These are phyloP conservation scores for Abrus pulchellus DNA, from an alignment of 306 rosid species.

Conservation along the genomic window DNA sequence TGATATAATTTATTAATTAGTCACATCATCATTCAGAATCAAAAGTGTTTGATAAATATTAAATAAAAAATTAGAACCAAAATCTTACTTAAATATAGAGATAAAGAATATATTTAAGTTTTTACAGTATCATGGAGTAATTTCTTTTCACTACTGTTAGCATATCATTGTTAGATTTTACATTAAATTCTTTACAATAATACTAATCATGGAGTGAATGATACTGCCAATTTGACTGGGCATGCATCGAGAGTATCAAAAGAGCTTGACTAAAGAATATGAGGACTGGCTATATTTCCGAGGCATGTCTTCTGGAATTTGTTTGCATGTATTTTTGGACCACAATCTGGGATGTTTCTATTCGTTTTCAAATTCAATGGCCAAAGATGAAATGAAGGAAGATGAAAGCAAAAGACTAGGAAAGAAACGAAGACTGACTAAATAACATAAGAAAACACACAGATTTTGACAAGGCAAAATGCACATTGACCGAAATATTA, in stretches of 20 bases:
- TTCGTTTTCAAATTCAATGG: constrained; percentile 1
- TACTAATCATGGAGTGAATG: not conserved
- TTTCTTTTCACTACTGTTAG: not conserved
- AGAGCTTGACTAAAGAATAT: constrained; percentile 9
- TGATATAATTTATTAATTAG: too few relatives aligned
- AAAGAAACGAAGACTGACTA: constrained; percentile 17
- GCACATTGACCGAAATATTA: not conserved
- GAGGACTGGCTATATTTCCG: not conserved
- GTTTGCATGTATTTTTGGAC: not conserved
- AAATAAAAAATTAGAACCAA: too few relatives aligned
- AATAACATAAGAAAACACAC: not conserved
- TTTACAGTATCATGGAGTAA: not conserved
- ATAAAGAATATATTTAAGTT: too few relatives aligned
- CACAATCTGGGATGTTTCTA: not conserved
- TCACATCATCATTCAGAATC: too few relatives aligned
- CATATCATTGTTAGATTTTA: constrained; percentile 13
- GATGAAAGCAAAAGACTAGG: not conserved
- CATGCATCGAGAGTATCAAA: not conserved
- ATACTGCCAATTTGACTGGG: not conserved
- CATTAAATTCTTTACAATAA: not conserved
- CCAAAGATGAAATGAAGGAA: not conserved
- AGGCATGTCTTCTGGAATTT: constrained; percentile 18
- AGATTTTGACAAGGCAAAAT: not conserved
- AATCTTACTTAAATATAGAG: too few relatives aligned
- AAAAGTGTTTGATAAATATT: too few relatives aligned